A percentile compares a stretch with the other conserved stretches of the same genome.
These are phyloP conservation scores for Pythium graminicola DNA, from an alignment of 352 stramenopile genomes.

Conservation along the genomic window DNA sequence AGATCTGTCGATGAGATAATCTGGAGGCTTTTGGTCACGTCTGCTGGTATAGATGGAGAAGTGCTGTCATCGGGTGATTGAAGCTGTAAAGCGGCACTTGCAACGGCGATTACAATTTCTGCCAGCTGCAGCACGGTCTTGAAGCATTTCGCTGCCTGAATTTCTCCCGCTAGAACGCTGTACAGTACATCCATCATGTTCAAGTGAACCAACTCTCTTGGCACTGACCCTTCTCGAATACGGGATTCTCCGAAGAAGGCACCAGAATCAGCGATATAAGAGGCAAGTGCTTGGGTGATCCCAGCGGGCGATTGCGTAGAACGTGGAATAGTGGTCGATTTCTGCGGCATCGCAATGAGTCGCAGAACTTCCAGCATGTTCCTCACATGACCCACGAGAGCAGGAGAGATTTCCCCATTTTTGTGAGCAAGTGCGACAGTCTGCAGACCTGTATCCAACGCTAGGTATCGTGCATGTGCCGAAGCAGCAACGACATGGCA, in stretches of 20 bases:
- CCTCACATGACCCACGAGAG: slow-evolving; percentile 5
- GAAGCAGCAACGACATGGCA: slow-evolving; percentile 39
- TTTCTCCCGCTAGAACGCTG: slow-evolving; percentile 25
- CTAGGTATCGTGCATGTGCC: slow-evolving; percentile 32
- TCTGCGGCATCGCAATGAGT: background rate
- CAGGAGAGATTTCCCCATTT: slow-evolving; percentile 17
- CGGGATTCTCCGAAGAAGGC: slow-evolving; percentile 27
- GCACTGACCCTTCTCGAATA: slow-evolving; percentile 1
- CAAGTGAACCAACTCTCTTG: slow-evolving; percentile 39
- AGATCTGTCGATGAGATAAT: slow-evolving; percentile 76
- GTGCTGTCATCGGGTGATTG: slow-evolving; percentile 15
- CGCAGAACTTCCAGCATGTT: slow-evolving; percentile 21
- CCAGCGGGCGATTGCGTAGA: slow-evolving; percentile 15
- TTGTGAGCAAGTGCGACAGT: slow-evolving; percentile 30
- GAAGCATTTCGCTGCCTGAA: slow-evolving; percentile 26
- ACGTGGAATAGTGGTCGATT: slow-evolving; percentile 3
- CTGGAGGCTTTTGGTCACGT: slow-evolving; percentile 61
- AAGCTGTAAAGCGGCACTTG: slow-evolving; percentile 37
- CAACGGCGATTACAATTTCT: slow-evolving; percentile 46
- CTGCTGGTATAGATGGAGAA: background rate
- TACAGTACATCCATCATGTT: slow-evolving; percentile 50
- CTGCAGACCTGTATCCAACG: slow-evolving; percentile 34
- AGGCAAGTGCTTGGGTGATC: slow-evolving; percentile 11
- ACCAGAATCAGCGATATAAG: slow-evolving; percentile 20
- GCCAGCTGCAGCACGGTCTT: slow-evolving; percentile 27